Percentiles rank a stretch among this genome's conserved stretches.
Evolutionary conservation across 768 basidiomycete species (phyloP).

Genomic region (Exidia glandulosa): DNA sequence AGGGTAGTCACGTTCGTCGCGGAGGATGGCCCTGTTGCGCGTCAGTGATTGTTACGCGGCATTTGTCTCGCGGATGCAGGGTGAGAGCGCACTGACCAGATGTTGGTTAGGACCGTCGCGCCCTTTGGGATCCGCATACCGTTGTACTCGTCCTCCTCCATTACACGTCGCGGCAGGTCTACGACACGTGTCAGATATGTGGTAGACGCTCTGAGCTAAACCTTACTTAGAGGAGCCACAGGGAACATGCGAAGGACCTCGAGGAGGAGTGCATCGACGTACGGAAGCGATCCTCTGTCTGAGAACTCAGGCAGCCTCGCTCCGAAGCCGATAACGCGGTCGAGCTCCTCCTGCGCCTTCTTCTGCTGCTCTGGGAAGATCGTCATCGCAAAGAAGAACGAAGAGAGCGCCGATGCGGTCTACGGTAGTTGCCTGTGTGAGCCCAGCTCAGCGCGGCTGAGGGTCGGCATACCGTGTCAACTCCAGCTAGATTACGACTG

Average conservation of each 20-base stretch:
- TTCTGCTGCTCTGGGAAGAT: conserved; percentile 8
- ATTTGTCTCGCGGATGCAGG: too few relatives aligned
- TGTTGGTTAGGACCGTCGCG: conserved; percentile 15
- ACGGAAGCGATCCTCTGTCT: conserved; percentile 4
- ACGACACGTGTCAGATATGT: not conserved
- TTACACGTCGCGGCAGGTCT: conserved; percentile 12
- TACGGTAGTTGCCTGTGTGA: not conserved
- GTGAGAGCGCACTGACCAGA: conserved; percentile 14
- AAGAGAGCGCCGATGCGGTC: conserved; percentile 7
- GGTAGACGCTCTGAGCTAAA: too few relatives aligned
- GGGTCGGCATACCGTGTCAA: too few relatives aligned
- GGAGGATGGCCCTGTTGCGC: conserved; percentile 29
- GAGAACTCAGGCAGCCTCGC: conserved; percentile 7
- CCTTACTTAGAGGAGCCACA: conserved; percentile 5
- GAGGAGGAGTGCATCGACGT: conserved; percentile 5
- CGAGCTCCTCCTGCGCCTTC: conserved; percentile 10
- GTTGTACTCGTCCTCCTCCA: conserved; percentile 14
- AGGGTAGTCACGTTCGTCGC: too few relatives aligned
- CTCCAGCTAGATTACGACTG: too few relatives aligned
- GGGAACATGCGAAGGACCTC: conserved; percentile 7
- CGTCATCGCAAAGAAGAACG: conserved; percentile 13
- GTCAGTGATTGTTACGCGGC: too few relatives aligned
- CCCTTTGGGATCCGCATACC: conserved; percentile 20
- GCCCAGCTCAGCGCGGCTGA: too few relatives aligned
- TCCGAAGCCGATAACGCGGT: conserved; percentile 5